Conservation (phyloP, 768 basidiomycete genomes). For the Leucosporidium scottii region DNA sequence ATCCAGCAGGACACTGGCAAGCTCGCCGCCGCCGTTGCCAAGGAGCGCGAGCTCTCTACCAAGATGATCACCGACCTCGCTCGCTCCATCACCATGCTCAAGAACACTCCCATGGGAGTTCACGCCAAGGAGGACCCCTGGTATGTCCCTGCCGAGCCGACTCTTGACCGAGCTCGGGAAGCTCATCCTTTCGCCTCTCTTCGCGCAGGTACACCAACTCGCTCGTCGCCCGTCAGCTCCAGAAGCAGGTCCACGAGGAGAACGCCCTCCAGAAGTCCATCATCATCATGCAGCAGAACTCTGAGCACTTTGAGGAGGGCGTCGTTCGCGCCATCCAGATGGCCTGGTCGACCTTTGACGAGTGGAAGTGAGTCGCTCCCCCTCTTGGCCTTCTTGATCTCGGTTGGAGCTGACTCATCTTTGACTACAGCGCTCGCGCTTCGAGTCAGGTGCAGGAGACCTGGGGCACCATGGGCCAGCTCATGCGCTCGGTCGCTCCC, state of each 20-base stretch:
- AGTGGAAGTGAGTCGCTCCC: constrained; percentile 44
- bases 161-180: too few species aligned
- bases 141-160: constrained; percentile 43
- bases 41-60: constrained; percentile 81
- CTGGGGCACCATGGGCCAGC: constrained; percentile 60
- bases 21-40: constrained; percentile 59
- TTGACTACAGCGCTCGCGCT: constrained; percentile 51
- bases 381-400: neutral
- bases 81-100: constrained; percentile 77
- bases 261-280: constrained; percentile 96
- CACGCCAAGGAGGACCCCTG: constrained; percentile 75
- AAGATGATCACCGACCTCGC: constrained; percentile 80
- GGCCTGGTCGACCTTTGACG: constrained; percentile 94
- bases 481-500: constrained; percentile 67
- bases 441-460: constrained; percentile 63
- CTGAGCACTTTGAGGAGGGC: constrained; percentile 92
- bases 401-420: neutral
- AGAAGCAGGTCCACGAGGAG: constrained; percentile 82
- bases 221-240: constrained; percentile 68
- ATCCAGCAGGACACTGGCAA: constrained; percentile 40
- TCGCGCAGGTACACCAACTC: constrained; percentile 47
- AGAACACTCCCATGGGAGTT: constrained; percentile 87
- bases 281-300: constrained; percentile 93
- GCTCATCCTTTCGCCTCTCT: neutral
- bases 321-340: constrained; percentile 92